Percentiles rank a stretch among this genome's conserved stretches.
These are phyloP conservation scores for Ogataea pignaliae DNA, from an alignment of 805 yeast species.

Conservation along the genomic window DNA sequence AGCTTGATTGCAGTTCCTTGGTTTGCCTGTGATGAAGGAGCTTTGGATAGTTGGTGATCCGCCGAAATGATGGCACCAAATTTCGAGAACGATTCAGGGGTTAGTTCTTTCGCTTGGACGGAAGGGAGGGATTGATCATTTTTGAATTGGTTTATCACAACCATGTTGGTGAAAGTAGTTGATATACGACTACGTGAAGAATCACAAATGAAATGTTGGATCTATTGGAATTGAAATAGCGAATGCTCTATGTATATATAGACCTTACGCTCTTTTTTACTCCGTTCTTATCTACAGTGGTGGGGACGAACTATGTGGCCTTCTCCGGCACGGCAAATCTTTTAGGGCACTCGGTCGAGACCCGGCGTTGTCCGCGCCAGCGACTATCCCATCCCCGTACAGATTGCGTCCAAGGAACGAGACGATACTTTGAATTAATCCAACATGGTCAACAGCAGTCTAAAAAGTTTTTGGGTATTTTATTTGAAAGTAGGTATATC, in stretches of 20 bases:
- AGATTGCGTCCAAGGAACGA: too few species aligned
- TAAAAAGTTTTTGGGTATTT: too few species aligned
- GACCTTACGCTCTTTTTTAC: not conserved
- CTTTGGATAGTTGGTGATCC: conserved; percentile 56
- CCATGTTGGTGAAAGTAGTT: conserved; percentile 29
- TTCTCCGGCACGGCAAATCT: too few species aligned
- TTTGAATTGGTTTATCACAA: conserved; percentile 35
- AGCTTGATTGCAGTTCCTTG: conserved; percentile 91
- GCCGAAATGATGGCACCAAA: conserved; percentile 81
- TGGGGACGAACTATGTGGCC: too few species aligned
- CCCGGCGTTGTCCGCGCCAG: too few species aligned
- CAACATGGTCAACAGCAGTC: too few species aligned
- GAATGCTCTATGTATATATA: not conserved
- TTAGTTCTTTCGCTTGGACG: conserved; percentile 51
- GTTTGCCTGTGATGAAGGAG: conserved; percentile 57
- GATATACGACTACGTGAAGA: not conserved
- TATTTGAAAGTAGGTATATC: too few species aligned
- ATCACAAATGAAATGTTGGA: not conserved
- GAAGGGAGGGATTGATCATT: conserved; percentile 11
- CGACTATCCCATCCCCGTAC: too few species aligned
- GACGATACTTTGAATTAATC: too few species aligned
- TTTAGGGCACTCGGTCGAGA: too few species aligned
- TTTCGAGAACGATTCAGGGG: conserved; percentile 60
- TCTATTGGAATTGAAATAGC: not conserved
- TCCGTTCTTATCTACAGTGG: too few species aligned